These are phyloP conservation scores for Luffa acutangula DNA, from an alignment of 306 rosid genomes.

Conservation along the genomic window DNA sequence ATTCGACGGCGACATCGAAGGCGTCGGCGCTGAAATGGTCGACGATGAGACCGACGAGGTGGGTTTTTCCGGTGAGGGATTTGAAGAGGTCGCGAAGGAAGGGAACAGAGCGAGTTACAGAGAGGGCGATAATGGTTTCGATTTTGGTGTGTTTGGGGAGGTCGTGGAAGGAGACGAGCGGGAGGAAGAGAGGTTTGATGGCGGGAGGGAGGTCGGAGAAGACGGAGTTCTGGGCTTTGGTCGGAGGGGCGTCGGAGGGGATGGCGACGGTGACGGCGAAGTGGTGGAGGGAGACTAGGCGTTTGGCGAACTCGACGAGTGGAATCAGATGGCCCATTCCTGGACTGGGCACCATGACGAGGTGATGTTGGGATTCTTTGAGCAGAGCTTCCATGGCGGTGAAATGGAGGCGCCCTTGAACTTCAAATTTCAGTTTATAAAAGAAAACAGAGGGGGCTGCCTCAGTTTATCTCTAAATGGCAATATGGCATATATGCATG, in stretches of 20 bases:
- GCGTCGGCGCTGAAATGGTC: conserved; percentile 59
- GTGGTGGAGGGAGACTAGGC: conserved; percentile 20
- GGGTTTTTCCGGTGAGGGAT: not conserved
- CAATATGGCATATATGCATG: too few species aligned
- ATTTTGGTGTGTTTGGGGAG: conserved; percentile 13
- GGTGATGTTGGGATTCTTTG: conserved; percentile 3
- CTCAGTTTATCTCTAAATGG: too few species aligned
- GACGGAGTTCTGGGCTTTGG: conserved; percentile 37
- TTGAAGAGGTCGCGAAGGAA: not conserved
- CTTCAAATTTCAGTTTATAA: too few species aligned
- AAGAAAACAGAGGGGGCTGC: too few species aligned
- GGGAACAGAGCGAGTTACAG: conserved; percentile 26
- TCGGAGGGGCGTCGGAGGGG: conserved; percentile 39
- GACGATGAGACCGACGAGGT: conserved; percentile 22
- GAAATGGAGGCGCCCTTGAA: too few species aligned
- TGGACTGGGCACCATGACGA: conserved; percentile 47
- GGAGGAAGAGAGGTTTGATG: conserved; percentile 22
- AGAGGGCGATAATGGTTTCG: conserved; percentile 29
- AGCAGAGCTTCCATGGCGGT: conserved; percentile 27
- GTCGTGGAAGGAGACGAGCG: conserved; percentile 28
- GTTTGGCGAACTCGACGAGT: conserved; percentile 48
- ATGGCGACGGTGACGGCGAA: conserved; percentile 33
- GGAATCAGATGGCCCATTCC: conserved; percentile 86
- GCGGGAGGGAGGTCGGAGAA: conserved; percentile 24
- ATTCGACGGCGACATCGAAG: conserved; percentile 32